Evolutionary conservation across 352 stramenopile genomes (phyloP).

Genomic region (Aphanomyces cochlioides): DNA sequence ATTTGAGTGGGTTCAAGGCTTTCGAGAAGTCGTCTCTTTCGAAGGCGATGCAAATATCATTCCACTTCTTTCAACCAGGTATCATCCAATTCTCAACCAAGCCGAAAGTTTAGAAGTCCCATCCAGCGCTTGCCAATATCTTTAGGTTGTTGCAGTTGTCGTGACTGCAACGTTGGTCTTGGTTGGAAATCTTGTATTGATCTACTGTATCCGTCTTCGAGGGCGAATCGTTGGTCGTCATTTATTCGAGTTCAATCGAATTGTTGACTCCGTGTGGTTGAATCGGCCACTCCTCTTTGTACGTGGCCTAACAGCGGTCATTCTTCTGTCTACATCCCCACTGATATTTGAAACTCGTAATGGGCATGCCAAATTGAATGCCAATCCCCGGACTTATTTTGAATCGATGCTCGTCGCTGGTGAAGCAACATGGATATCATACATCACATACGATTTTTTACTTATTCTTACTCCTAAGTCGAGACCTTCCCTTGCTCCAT

Average conservation of each 20-base stretch:
- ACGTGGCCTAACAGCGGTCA: constrained; percentile 5
- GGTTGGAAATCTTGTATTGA: background rate
- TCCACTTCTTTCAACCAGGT: background rate
- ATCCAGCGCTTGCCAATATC: background rate
- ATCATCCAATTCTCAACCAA: background rate
- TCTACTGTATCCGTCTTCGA: background rate
- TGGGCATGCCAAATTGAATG: background rate
- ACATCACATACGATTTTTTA: constrained; percentile 6
- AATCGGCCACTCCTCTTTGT: constrained; percentile 10
- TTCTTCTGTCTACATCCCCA: constrained; percentile 1
- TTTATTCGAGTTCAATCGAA: constrained; percentile 4
- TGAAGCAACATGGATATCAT: constrained; percentile 19
- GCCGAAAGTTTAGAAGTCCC: background rate
- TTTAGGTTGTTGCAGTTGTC: background rate
- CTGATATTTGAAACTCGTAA: constrained; percentile 1
- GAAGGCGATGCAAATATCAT: background rate
- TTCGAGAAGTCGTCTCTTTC: constrained; percentile 1
- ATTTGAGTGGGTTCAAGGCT: background rate
- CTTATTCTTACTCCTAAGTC: background rate
- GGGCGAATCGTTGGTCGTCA: background rate
- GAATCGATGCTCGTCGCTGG: constrained; percentile 13
- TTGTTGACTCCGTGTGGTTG: background rate
- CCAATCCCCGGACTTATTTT: background rate
- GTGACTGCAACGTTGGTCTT: background rate
- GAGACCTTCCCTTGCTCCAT: background rate